Base-by-base conservation (phyloP, 768 basidiomycete species). In the Suillus subluteus region DNA sequence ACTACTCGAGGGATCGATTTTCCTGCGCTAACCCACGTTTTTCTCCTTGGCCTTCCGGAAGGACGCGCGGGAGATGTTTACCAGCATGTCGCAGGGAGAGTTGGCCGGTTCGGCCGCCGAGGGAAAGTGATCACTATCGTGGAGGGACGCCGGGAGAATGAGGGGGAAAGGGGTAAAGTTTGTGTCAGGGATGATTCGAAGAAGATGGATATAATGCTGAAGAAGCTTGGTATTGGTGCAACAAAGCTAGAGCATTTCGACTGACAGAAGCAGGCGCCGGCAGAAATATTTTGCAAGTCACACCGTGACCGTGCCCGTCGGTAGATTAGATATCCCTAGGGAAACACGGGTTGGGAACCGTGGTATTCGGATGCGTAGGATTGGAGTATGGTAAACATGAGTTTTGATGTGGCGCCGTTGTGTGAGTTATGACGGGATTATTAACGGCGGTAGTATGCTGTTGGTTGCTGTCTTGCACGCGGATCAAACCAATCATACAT, bases 1-100 rank as follows among this genome's bases (percentile, higher is more conserved):
- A 88, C 88, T 23, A 87, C 86, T 43, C 87, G 92, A 58, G 92
- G 92, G 35, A 76, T 94, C 59, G 91, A 94, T 78, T 76, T 94
- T 62, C 88, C 88, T 12, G 83, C 82, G 67, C 79, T 94, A 70
- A 85, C 86, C 58, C 92, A 93, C 73, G 91, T 94, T 23, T 92
- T 94, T 74, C 79, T 92, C 61, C 76, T 90, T 55, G 91, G 91
- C 5, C 78, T 90, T 3, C 84, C 86, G 7, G 83, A 85, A 66
- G 83, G 80, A 38, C 78, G 76, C 69, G 76, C 79, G 13, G 84
- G 86, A 46, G 89, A 90, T 69, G 81, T 81, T 48, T 94, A 94
- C 73, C 67, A 88, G 69, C 92, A 94, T 71, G 78, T 88, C 50
- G 87, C 89, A 6, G 92, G 92, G 16, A 86, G 92, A 15, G 90